Evolutionary conservation across 352 stramenopile genomes (phyloP), one percentile per base, ranked within the genome.

Genomic region (Pythium dissotocum): DNA sequence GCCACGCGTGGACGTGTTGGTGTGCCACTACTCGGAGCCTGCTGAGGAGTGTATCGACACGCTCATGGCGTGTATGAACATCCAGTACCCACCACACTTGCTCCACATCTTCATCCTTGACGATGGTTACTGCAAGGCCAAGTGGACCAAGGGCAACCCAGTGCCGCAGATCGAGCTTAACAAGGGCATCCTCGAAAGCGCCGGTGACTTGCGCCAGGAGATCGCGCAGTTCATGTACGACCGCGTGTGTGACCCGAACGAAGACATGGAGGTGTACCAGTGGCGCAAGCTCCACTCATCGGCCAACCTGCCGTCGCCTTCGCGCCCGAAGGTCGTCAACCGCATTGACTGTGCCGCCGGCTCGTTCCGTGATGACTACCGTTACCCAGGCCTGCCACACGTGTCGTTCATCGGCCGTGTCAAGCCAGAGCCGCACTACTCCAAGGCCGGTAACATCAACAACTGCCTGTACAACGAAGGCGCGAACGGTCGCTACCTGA

Each of bases 371-470:
- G 85, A 93, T 42, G 85, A 93, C 74, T 93, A 93, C 75, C 82
- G 82, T 9, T 91, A 93, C 70, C 83, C 81, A 51, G 85, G 85
- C 28, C 73, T 93, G 26, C 83, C 85, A 2, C 85, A 91, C 56
- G 85, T 93, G 61, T 85, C 83, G 6, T 93, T 90, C 56, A 78
- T 93, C 44, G 85, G 85, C 4, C 85, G 85, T 76, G 81, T 93
- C 24, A 93, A 93, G 78, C 83, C 85, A 2, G 78, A 90, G 33
- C 80, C 77, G 4, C 85, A 95, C 75, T 92, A 94, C 75, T 91
- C 87, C 13, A 95, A 95, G 79, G 87, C 87, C 18, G 87, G 87
- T 32, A 95, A 95, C 77, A 92, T 95, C 74, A 95, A 95, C 79
- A 95, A 95, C 67, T 78, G 71, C 16, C 73, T 93, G 54, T 92